Percentiles rank a stretch among this genome's conserved stretches.
Evolutionary conservation across 1,284 basidiomycete species (phyloP).

Genomic region (Boletellus deceptivus): DNA sequence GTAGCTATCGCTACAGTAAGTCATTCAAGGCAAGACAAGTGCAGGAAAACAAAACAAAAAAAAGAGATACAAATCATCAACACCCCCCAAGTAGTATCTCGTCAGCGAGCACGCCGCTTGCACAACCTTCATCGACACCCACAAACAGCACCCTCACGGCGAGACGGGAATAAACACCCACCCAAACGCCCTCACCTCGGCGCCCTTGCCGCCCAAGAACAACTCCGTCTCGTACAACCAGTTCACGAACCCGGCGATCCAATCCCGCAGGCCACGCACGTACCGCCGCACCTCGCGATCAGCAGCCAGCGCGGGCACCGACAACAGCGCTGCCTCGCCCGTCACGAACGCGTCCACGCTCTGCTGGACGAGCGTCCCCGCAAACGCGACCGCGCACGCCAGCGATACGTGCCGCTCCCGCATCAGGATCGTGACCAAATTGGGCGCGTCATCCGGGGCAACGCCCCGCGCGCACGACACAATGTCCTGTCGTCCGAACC

Average conservation of each 20-base stretch:
- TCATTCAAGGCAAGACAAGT: too few species aligned
- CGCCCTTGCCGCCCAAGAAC: constrained; percentile 55
- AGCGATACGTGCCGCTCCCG: constrained; percentile 25
- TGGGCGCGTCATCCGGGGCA: constrained; percentile 10
- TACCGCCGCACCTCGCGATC: constrained; percentile 39
- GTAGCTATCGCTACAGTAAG: too few species aligned
- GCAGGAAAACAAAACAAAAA: too few species aligned
- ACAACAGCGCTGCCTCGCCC: constrained; percentile 20
- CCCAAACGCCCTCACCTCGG: constrained; percentile 57
- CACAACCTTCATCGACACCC: too few species aligned
- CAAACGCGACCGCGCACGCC: constrained; percentile 23
- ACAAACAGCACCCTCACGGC: constrained; percentile 2
- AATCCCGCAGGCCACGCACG: constrained; percentile 49
- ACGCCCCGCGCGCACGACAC: constrained; percentile 29
- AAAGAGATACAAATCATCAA: too few species aligned
- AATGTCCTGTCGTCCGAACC: constrained; percentile 21
- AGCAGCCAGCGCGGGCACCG: constrained; percentile 8
- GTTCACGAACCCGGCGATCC: constrained; percentile 50
- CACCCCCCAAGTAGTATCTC: too few species aligned
- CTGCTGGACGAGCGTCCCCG: constrained; percentile 26
- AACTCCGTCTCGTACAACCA: constrained; percentile 61
- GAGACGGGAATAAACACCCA: constrained; percentile 53
- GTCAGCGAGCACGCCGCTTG: too few species aligned
- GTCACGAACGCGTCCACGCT: constrained; percentile 30
- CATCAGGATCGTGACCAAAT: constrained; percentile 27